These are phyloP conservation scores for Starmera dryadoides DNA, from an alignment of 805 yeast species.

Conservation along the genomic window DNA sequence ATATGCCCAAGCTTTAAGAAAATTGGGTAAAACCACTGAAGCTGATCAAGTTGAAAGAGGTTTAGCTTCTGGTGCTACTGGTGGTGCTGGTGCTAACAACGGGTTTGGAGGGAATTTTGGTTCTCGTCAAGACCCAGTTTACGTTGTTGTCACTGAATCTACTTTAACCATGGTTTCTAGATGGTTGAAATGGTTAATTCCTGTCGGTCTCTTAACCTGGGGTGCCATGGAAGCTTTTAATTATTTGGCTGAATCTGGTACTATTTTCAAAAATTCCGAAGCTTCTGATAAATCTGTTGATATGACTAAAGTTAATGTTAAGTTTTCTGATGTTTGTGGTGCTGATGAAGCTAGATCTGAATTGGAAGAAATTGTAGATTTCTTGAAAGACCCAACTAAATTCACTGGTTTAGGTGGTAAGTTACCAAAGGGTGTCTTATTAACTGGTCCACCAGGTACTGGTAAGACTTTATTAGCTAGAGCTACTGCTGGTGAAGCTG, in stretches of 20 bases:
- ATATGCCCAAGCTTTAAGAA: slow-evolving; percentile 75
- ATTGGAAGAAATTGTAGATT: slow-evolving; percentile 96
- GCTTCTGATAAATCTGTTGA: slow-evolving; percentile 75
- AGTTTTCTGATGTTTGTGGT: slow-evolving; percentile 91
- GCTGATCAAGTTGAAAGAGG: slow-evolving; percentile 60
- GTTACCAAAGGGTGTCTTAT: slow-evolving; percentile 91
- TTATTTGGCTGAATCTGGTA: slow-evolving; percentile 74
- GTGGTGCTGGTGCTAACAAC: slow-evolving; percentile 6
- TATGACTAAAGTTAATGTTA: slow-evolving; percentile 77
- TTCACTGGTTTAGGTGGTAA: slow-evolving; percentile 97
- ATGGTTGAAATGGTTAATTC: slow-evolving; percentile 85
- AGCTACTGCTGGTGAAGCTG: slow-evolving; percentile 99
- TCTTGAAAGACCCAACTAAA: slow-evolving; percentile 90
- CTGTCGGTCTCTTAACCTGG: slow-evolving; percentile 72
- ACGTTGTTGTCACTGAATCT: slow-evolving; percentile 88
- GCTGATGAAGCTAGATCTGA: slow-evolving; percentile 98
- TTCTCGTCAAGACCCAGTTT: slow-evolving; percentile 74
- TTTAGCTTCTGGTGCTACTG: slow-evolving; percentile 24
- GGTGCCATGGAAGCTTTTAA: slow-evolving; percentile 75
- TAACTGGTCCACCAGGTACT: slow-evolving; percentile 99
- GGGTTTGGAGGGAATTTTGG: slow-evolving; percentile 36
- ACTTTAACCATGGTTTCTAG: slow-evolving; percentile 69
- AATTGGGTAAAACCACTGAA: slow-evolving; percentile 69
- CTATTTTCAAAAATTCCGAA: slow-evolving; percentile 69
- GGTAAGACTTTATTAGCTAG: slow-evolving; percentile 96